Conservation (phyloP, 805 yeast species). For the Babjeviella inositovora region DNA sequence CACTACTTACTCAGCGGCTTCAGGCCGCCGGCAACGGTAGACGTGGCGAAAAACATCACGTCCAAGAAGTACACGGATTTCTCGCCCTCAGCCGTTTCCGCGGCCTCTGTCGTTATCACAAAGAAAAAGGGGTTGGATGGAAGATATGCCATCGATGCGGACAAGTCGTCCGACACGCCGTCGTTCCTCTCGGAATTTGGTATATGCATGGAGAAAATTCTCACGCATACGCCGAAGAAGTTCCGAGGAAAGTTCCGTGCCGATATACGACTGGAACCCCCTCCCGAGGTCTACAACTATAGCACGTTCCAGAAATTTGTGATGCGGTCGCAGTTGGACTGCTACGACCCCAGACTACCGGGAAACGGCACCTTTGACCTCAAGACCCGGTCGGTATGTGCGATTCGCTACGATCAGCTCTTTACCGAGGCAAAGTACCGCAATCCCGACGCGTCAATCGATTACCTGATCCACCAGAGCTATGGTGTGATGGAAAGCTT, state of each 20-base stretch:
- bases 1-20: slow-evolving; percentile 55
- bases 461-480: slow-evolving; percentile 48
- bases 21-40: slow-evolving; percentile 31
- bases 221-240: slow-evolving; percentile 24
- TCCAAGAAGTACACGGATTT: slow-evolving; percentile 12
- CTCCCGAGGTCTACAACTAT: slow-evolving; percentile 45
- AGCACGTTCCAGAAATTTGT: slow-evolving; percentile 52
- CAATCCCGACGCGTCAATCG: slow-evolving; percentile 34
- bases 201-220: slow-evolving; percentile 58
- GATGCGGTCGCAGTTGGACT: slow-evolving; percentile 85
- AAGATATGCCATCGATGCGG: slow-evolving; percentile 54
- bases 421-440: slow-evolving; percentile 29
- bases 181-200: slow-evolving; percentile 63
- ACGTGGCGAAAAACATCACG: slow-evolving; percentile 27
- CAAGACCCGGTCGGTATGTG: slow-evolving; percentile 82
- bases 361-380: slow-evolving; percentile 88
- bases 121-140: slow-evolving; percentile 20
- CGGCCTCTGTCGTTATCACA: slow-evolving; percentile 42
- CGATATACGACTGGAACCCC: too few relatives aligned
- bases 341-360: slow-evolving; percentile 60
- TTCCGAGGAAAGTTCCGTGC: too few relatives aligned
- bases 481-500: slow-evolving; percentile 66
- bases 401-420: slow-evolving; percentile 65
- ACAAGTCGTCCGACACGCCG: slow-evolving; percentile 50
- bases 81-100: slow-evolving; percentile 27